Conservation (phyloP, 2,329 filamentous ascomycete genomes). For the Aspergillus persii region DNA sequence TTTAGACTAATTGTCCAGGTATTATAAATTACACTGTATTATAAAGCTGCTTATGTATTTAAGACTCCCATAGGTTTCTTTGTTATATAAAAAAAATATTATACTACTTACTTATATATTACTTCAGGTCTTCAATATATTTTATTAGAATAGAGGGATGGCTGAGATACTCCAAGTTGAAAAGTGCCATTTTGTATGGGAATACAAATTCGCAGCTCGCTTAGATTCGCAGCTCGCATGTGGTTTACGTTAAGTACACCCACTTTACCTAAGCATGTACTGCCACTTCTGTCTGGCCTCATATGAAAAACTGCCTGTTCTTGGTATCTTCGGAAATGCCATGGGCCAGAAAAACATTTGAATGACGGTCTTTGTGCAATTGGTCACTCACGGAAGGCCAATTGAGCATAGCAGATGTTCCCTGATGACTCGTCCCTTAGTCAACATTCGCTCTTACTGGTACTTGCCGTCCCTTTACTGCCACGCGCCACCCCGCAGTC, state of each 20-base stretch:
- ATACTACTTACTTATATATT: not conserved
- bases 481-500: conserved; percentile 27
- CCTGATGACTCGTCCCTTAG: not conserved
- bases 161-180: not conserved
- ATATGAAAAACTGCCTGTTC: too few relatives aligned
- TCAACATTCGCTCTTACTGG: not conserved
- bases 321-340: too few relatives aligned
- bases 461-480: conserved; percentile 5
- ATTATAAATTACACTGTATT: not conserved
- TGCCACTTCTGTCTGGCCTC: too few relatives aligned
- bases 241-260: not conserved
- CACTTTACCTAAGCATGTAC: too few relatives aligned
- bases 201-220: not conserved
- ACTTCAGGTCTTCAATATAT: not conserved
- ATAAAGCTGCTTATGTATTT: not conserved
- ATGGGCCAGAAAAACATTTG: not conserved
- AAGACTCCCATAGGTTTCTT: not conserved
- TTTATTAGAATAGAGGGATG: not conserved
- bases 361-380: not conserved
- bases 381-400: not conserved
- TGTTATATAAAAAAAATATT: not conserved
- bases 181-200: not conserved
- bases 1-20: too few relatives aligned
- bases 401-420: not conserved
- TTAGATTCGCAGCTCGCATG: too few relatives aligned